Base-by-base conservation (phyloP, 108 stramenopile genomes). In the Fistulifera solaris region DNA sequence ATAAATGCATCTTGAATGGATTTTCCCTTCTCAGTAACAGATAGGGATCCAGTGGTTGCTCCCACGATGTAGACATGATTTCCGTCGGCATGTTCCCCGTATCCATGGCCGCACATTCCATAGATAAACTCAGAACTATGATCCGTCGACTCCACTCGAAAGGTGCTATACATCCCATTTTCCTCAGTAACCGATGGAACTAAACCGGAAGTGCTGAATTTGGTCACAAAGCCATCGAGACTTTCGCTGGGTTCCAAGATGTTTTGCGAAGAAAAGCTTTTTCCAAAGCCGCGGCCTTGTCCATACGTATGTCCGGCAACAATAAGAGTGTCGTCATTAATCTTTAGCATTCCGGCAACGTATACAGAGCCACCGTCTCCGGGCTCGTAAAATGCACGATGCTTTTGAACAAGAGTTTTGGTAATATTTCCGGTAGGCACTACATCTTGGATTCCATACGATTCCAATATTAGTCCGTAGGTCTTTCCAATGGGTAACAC, bases 161-260 rank as follows among this genome's bases (percentile, higher is more conserved):
- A n/a, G 8, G 52, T 42, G 13, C 38, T 27, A 2, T 18, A 13
- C 6, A 16, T 11, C 5, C 50, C 22, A 21, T 23, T 18, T 4
- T 52, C 25, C 5, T 22, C 40, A 1, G 23, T 18, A 16, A 15
- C 21, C 7, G 19, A 15, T 4, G 50, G 25, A 4, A 51, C 26
- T 8, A n/a, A n/a, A 22, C 50, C 18, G 25, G 50, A 16, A 11
- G 22, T 38, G 53, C 66, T 56, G 2, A 75, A n/a, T 38, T 72
- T 68, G 31, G 67, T 49, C 12, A 76, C 49, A 52, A 71, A 76
- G 0, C 70, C 75, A 61, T 76, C 75, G 54, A 65, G 39, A 40
- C 17, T 23, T 24, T 64, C 67, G 11, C 48, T 54, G 14, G 56
- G 24, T 24, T 57, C 42, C 17, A 21, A 13, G 11, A 57, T 22